phyloP scores from a whole-genome alignment of 306 rosid genomes.

The Ammopiptanthus mongolicus region DNA sequence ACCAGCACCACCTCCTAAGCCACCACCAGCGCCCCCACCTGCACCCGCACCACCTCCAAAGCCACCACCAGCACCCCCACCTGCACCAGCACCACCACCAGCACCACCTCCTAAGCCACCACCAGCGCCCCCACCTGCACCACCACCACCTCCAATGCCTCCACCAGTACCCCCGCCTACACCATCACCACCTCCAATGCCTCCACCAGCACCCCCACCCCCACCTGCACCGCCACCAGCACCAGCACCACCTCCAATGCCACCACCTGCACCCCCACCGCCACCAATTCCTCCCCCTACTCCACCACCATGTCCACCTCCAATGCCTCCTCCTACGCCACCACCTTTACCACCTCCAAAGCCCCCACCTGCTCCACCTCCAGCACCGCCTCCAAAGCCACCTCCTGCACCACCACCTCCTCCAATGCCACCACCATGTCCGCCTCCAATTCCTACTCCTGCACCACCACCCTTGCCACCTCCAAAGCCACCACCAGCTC shows the following conservation, averaged over 20 bases:
- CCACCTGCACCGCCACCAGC: constrained; percentile 28
- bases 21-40: neutral
- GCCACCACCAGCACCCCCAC: neutral
- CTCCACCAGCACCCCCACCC: neutral
- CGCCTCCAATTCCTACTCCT: constrained; percentile 16
- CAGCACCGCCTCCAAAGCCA: constrained; percentile 28
- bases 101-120: neutral
- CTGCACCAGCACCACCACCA: neutral
- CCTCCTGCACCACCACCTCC: constrained; percentile 32
- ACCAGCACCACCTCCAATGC: constrained; percentile 17
- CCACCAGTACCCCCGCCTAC: neutral
- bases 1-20: neutral
- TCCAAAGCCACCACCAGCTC: neutral
- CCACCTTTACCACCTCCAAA: constrained; percentile 17
- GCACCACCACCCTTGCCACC: constrained; percentile 9
- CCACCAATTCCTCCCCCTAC: constrained; percentile 17
- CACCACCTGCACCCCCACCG: neutral
- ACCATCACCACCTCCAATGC: neutral
- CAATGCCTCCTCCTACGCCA: constrained; percentile 15
- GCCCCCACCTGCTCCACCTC: neutral
- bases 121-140: neutral
- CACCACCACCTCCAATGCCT: neutral
- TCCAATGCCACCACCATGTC: constrained; percentile 31
- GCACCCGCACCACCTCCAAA: neutral
- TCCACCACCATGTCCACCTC: constrained; percentile 14